Base-by-base conservation (phyloP, 441 rosid genomes). In the Euphorbia schlechtendalii region DNA sequence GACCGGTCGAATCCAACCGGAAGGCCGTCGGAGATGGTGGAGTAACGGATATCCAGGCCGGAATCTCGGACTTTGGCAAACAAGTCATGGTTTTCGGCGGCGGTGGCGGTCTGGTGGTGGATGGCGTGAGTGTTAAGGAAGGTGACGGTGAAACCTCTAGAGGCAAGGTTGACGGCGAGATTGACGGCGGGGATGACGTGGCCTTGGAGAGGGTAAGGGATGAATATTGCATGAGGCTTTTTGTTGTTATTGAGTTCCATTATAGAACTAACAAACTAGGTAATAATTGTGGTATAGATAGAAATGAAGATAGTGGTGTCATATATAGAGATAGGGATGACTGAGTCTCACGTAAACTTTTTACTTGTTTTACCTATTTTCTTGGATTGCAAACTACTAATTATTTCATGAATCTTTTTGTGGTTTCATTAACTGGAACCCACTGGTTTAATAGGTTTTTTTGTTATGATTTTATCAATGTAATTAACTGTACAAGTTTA, bases 121-220 rank as follows among this genome's bases (percentile, higher is more conserved):
- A 86, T 62, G 57, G 59, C 67, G 6, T 78, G 75, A 18, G 88
- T 81, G 84, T 81, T 86, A 71, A 88, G 77, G 71, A 82, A 88
- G 71, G 88, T 88, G 74, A 81, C 64, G 57, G 80, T 83, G 81
- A 88, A 80, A 66, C 89, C 96, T 30, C 68, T 82, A 17, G 92
- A 81, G 43, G 95, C 89, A 14, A 87, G 94, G 60, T 80, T 82
- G 59, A 80, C 65, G 69, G 95, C 95, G 14, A 88, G 81, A 41
- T 84, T 77, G 3, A 74, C 86, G 40, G 80, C 64, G 14, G 91
- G 91, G 59, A 70, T 81, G 2, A 86, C 84, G 36, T 88, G 95
- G 62, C 95, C 91, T 71, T 88, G 95, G 34, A 88, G 86, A 40
- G 89, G 89, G 73, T 67, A 78, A 11, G 89, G 77, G 48, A 88